A percentile compares a stretch with the other conserved stretches of the same genome.
Evolutionary conservation across 768 basidiomycete species (phyloP).

Genomic region (Chalciporus chontae): DNA sequence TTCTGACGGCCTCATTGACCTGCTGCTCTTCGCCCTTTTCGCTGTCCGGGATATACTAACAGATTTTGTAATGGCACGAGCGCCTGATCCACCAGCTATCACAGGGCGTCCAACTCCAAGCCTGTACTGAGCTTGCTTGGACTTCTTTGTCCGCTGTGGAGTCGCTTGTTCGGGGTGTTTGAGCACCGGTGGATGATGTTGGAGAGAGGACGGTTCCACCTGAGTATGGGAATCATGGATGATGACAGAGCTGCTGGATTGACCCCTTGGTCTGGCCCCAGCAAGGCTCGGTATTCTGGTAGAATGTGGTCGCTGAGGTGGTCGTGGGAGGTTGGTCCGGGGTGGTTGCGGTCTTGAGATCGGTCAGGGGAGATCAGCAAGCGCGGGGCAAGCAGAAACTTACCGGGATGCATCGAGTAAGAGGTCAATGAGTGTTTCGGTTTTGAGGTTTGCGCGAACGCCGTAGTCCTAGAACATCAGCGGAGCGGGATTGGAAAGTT

Average conservation of each 20-base stretch:
- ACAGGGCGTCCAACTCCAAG: conserved; percentile 72
- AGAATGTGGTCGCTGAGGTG: conserved; percentile 30
- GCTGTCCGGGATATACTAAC: conserved; percentile 43
- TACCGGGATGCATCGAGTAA: conserved; percentile 51
- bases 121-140: conserved; percentile 65
- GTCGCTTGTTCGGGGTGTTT: conserved; percentile 16
- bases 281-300: conserved; percentile 31
- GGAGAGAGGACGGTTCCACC: conserved; percentile 23
- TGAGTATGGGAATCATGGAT: conserved; percentile 46
- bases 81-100: conserved; percentile 61
- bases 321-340: conserved; percentile 17
- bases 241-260: conserved; percentile 35
- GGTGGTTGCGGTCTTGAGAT: conserved; percentile 24
- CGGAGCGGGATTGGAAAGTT: conserved; percentile 12
- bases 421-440: conserved; percentile 73
- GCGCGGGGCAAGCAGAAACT: conserved; percentile 35
- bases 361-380: conserved; percentile 34
- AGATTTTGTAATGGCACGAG: conserved; percentile 63
- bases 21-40: conserved; percentile 49
- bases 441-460: conserved; percentile 79
- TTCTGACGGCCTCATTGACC: conserved; percentile 47
- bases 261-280: conserved; percentile 25
- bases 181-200: conserved; percentile 16
- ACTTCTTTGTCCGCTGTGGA: conserved; percentile 53
- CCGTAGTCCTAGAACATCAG: conserved; percentile 58